Conservation (phyloP, 805 yeast species). For the Millerozyma miso region DNA sequence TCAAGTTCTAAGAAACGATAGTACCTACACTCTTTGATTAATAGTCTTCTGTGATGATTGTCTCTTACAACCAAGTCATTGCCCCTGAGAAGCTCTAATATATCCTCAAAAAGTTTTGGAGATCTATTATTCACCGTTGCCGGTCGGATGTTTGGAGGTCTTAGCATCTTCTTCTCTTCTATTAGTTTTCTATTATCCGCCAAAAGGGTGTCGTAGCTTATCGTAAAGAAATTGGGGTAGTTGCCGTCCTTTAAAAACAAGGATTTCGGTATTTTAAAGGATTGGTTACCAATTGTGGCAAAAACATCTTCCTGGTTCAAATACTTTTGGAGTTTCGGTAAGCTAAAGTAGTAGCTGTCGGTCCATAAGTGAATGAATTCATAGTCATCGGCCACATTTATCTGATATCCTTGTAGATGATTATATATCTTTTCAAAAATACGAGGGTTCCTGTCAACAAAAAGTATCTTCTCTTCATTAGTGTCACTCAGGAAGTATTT, state of each 20-base stretch:
- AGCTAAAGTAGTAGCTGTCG: slow-evolving; percentile 70
- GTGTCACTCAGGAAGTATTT: slow-evolving; percentile 48
- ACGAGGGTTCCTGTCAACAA: slow-evolving; percentile 70
- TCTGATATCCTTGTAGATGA: slow-evolving; percentile 79
- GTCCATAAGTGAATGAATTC: slow-evolving; percentile 59
- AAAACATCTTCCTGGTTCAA: slow-evolving; percentile 53
- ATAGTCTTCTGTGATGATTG: slow-evolving; percentile 51
- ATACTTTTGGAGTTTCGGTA: slow-evolving; percentile 50
- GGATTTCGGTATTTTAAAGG: slow-evolving; percentile 56
- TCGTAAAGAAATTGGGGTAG: slow-evolving; percentile 69
- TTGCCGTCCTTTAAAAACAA: slow-evolving; percentile 62
- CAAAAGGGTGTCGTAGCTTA: slow-evolving; percentile 52
- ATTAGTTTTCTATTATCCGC: slow-evolving; percentile 40
- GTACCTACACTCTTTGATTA: slow-evolving; percentile 69
- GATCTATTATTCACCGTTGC: slow-evolving; percentile 50
- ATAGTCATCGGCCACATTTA: slow-evolving; percentile 55
- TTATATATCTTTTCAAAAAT: slow-evolving; percentile 62
- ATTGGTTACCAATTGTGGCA: slow-evolving; percentile 53
- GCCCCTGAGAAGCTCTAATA: slow-evolving; percentile 56
- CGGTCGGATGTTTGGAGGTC: slow-evolving; percentile 79
- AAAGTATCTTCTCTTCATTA: slow-evolving; percentile 42
- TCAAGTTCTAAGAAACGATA: slow-evolving; percentile 74
- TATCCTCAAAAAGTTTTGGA: slow-evolving; percentile 48
- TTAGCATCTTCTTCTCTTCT: slow-evolving; percentile 41
- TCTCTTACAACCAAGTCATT: slow-evolving; percentile 42